These are phyloP conservation scores for Zopfochytrium polystomum DNA, from an alignment of 371 early-diverging fungal species.

Conservation along the genomic window DNA sequence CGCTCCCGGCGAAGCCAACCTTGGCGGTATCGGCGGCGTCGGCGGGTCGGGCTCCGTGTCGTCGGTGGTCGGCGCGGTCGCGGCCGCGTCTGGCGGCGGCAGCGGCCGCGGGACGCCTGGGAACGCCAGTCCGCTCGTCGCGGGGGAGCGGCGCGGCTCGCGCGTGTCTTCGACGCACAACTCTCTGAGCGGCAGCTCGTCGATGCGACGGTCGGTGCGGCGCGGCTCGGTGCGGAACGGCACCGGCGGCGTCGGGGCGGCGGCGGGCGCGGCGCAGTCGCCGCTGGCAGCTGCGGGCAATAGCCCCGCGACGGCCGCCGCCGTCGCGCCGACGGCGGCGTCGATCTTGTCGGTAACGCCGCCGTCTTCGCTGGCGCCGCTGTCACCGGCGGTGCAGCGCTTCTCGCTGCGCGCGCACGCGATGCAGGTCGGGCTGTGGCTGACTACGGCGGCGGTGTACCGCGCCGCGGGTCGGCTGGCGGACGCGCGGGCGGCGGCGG, in stretches of 20 bases:
- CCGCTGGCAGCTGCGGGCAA: no score
- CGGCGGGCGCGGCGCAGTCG: no score
- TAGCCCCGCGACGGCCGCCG: no score
- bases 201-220: no score
- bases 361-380: no score
- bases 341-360: not conserved
- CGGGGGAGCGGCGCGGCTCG: not conserved
- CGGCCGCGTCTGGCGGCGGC: no score
- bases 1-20: not conserved
- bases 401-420: conserved; percentile 39
- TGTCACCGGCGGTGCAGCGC: conserved; percentile 6
- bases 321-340: not conserved
- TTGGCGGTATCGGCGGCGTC: not conserved
- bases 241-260: no score
- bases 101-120: not conserved
- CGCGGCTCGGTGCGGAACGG: no score
- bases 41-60: not conserved
- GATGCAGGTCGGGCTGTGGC: conserved; percentile 42
- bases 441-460: conserved; percentile 39
- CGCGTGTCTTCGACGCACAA: no score
- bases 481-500: conserved; percentile 33
- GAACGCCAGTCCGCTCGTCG: not conserved
- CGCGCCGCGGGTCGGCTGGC: conserved; percentile 30
- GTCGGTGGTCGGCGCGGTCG: not conserved
- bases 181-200: no score